Percentiles rank a stretch among this genome's conserved stretches.
Conservation (phyloP, 2,329 filamentous ascomycete species). For the Trematosphaeria pertusa region DNA sequence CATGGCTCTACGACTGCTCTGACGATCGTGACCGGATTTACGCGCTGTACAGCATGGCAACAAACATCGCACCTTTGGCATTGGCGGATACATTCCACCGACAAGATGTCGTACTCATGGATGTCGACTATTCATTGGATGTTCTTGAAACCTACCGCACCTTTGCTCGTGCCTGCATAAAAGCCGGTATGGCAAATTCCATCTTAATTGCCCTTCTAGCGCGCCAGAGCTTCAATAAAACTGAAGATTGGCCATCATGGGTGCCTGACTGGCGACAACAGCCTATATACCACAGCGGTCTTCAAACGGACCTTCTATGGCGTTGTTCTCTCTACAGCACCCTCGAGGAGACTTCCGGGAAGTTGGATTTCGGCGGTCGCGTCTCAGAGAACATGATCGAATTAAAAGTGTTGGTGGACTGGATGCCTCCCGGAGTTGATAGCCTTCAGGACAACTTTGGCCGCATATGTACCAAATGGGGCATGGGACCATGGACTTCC, state of each 20-base stretch:
- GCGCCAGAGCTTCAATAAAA: background rate
- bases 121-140: background rate
- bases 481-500: too few species aligned
- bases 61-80: constrained; percentile 2
- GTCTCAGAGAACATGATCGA: too few species aligned
- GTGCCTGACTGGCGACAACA: background rate
- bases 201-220: too few species aligned
- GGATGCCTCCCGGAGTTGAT: too few species aligned
- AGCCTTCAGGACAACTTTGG: too few species aligned
- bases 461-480: too few species aligned
- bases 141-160: background rate
- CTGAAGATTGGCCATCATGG: background rate
- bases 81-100: background rate
- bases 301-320: too few species aligned
- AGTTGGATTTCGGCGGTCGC: too few species aligned
- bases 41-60: constrained; percentile 12
- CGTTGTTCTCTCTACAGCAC: too few species aligned
- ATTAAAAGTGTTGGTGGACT: too few species aligned
- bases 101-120: background rate
- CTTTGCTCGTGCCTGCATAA: background rate
- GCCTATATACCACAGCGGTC: too few species aligned
- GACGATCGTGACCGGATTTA: constrained; percentile 10
- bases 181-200: background rate
- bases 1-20: constrained; percentile 4
- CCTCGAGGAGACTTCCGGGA: too few species aligned